Evolutionary conservation across 495 filamentous ascomycete species (phyloP).

Genomic region (Neurospora sp.): DNA sequence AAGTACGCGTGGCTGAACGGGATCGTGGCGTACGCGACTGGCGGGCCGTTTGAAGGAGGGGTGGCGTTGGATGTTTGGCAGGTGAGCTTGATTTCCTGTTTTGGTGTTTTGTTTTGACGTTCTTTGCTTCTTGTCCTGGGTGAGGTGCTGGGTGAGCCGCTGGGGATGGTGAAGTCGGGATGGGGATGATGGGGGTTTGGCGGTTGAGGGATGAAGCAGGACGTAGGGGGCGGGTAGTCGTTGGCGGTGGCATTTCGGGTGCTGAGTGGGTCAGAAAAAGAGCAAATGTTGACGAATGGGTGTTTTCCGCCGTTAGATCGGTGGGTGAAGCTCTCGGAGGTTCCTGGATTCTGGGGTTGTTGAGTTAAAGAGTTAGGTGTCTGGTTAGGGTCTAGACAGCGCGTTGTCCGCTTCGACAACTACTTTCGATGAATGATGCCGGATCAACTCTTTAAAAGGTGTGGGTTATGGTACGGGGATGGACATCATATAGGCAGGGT

Average conservation of each 20-base stretch:
- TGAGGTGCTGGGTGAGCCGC: neutral
- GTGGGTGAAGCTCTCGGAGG: neutral
- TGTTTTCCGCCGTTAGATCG: neutral
- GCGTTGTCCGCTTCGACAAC: neutral
- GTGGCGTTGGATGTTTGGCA: conserved; percentile 18
- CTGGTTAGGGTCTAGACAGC: neutral
- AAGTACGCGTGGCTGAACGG: conserved; percentile 13
- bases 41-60: conserved; percentile 3
- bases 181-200: neutral
- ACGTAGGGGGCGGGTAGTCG: neutral
- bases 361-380: neutral
- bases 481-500: too few relatives aligned
- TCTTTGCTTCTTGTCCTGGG: neutral
- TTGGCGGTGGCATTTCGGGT: neutral
- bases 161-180: neutral
- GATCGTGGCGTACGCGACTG: conserved; percentile 4
- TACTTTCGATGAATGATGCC: neutral
- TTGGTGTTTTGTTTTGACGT: neutral
- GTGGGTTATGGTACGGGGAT: neutral
- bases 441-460: neutral
- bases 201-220: too few relatives aligned
- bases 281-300: neutral
- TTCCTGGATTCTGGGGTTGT: neutral
- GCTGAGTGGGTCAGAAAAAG: neutral
- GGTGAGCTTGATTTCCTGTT: conserved; percentile 25